Conservation (phyloP, 2,329 filamentous ascomycete species). For the Pyrenochaeta sp. region DNA sequence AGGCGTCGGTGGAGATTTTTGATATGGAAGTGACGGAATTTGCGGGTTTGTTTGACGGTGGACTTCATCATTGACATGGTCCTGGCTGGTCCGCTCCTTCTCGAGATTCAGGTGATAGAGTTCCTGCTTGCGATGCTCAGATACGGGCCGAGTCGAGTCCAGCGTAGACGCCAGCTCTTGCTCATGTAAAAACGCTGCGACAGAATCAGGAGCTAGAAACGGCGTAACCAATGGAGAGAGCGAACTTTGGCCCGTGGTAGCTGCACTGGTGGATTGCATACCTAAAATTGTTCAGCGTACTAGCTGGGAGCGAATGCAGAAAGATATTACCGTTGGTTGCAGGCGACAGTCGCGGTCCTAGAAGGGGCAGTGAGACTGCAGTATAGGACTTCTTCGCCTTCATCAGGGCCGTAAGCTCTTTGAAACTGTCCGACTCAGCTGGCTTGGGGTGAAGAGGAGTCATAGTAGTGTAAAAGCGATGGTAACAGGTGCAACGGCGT, state of each 20-base stretch:
- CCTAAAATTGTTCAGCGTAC: constrained; percentile 8
- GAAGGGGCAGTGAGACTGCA: background rate
- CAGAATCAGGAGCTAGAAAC: constrained; percentile 6
- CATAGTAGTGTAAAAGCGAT: background rate
- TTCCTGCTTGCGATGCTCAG: constrained; percentile 1
- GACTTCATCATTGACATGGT: constrained; percentile 3
- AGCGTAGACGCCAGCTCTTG: constrained; percentile 3
- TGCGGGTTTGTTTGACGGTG: background rate
- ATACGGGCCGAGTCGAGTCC: background rate
- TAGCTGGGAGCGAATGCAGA: background rate
- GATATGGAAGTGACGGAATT: background rate
- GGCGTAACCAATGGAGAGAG: constrained; percentile 13
- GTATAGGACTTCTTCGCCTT: constrained; percentile 27
- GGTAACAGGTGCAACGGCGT: constrained; percentile 1
- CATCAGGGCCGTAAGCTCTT: constrained; percentile 25
- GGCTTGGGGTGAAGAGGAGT: background rate
- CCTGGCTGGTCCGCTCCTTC: background rate
- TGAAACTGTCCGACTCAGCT: constrained; percentile 25
- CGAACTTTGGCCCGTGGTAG: background rate
- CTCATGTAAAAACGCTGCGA: constrained; percentile 13
- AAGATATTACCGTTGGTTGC: constrained; percentile 8
- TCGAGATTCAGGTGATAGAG: constrained; percentile 8
- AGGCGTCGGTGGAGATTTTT: background rate
- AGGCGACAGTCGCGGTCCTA: background rate
- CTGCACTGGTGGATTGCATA: constrained; percentile 7